Evolutionary conservation across 2,329 filamentous ascomycete species (phyloP).

Genomic region (Ceratocystis albifundus): DNA sequence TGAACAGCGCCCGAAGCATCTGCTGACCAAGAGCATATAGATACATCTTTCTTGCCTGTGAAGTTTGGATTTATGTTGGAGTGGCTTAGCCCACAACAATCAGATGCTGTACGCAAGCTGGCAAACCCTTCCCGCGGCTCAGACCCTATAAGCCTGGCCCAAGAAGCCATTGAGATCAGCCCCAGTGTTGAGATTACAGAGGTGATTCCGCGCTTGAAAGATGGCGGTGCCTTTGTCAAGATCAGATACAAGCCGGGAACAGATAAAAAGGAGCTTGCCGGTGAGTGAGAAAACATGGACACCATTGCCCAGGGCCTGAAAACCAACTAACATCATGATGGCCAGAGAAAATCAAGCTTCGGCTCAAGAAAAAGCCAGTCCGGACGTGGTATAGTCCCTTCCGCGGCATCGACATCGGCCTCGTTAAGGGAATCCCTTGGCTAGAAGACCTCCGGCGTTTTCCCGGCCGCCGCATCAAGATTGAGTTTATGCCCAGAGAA

Average conservation of each 20-base stretch:
- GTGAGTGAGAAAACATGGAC: conserved; percentile 26
- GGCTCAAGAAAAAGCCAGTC: conserved; percentile 58
- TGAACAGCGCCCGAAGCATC: background rate
- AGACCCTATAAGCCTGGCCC: conserved; percentile 44
- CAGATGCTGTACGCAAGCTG: conserved; percentile 32
- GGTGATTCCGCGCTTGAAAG: conserved; percentile 72
- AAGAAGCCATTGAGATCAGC: conserved; percentile 50
- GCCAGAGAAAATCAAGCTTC: conserved; percentile 44
- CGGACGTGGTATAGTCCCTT: conserved; percentile 89
- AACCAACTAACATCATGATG: background rate
- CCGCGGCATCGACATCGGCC: conserved; percentile 52
- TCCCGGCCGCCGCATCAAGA: conserved; percentile 61
- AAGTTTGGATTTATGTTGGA: conserved; percentile 19
- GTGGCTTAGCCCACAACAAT: conserved; percentile 21
- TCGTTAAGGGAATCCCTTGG: conserved; percentile 82
- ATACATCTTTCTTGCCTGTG: conserved; percentile 21
- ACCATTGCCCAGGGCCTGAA: background rate
- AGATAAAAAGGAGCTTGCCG: conserved; percentile 35
- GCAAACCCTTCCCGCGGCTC: conserved; percentile 42
- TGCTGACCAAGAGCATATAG: background rate
- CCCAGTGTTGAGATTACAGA: conserved; percentile 61
- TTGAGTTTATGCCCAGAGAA: conserved; percentile 70
- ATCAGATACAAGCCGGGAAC: conserved; percentile 45
- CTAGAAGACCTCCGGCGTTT: conserved; percentile 81
- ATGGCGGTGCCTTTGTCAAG: conserved; percentile 89